phyloP scores from a whole-genome alignment of 2,329 filamentous ascomycete genomes.

The Epichloe aotearoae region DNA sequence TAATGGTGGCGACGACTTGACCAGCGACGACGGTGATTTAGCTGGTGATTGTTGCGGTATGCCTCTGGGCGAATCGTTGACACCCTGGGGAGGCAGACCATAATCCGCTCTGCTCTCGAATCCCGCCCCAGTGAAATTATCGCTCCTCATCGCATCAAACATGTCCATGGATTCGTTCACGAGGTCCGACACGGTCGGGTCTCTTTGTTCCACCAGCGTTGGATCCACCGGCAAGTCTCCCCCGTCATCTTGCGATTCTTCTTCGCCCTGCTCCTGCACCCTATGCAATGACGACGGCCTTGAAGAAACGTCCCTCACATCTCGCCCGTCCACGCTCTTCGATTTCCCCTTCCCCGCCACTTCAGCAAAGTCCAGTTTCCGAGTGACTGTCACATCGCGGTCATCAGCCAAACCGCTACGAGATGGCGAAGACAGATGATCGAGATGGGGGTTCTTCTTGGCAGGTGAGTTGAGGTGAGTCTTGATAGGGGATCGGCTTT shows the following conservation, averaged over 20 bases:
- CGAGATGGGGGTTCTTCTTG: constrained; percentile 44
- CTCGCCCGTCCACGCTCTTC: constrained; percentile 3
- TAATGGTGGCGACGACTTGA: neutral
- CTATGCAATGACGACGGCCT: neutral
- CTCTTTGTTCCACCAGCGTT: constrained; percentile 14
- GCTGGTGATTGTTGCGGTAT: neutral
- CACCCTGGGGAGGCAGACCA: neutral
- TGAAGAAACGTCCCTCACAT: constrained; percentile 14
- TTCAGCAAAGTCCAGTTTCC: constrained; percentile 39
- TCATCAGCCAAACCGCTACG: constrained; percentile 24
- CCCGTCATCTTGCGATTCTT: constrained; percentile 13
- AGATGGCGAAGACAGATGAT: constrained; percentile 36
- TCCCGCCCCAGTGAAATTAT: constrained; percentile 3
- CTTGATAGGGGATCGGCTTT: constrained; percentile 47
- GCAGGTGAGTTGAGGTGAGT: constrained; percentile 48
- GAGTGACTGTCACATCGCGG: constrained; percentile 31
- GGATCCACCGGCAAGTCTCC: constrained; percentile 3
- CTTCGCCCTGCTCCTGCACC: constrained; percentile 10
- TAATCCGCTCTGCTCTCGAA: constrained; percentile 7
- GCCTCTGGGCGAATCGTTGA: constrained; percentile 5
- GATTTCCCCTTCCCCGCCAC: constrained; percentile 8
- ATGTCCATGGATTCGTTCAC: constrained; percentile 32
- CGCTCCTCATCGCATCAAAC: constrained; percentile 19
- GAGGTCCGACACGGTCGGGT: constrained; percentile 16
- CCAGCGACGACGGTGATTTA: neutral